Evolutionary conservation across 352 stramenopile species (phyloP), one percentile per base, ranked within the genome.

Genomic region (Pythium biforme): DNA sequence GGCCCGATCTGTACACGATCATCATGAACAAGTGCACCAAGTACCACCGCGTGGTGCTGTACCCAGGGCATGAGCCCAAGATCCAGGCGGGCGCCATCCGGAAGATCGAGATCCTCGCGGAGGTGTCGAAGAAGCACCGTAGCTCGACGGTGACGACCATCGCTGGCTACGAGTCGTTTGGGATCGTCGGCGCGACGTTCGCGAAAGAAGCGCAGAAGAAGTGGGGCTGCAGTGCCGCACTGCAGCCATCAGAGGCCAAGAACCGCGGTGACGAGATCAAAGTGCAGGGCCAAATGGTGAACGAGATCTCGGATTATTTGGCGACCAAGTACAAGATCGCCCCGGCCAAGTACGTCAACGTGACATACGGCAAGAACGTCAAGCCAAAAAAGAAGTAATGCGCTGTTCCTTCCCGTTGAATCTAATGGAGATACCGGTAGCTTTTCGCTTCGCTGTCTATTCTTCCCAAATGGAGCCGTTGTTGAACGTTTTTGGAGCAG

Each of bases 161-260:
- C 20, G 76, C 83, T 9, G 89, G 77, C 62, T 91, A 92, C 61
- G 70, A 92, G 70, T 73, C 86, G 59, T 95, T 95, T 58, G 86
- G 86, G 7, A 88, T 95, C 26, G 81, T 92, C 54, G 78, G 77
- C 19, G 59, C 70, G 5, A 58, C 67, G 8, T 92, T 94, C 64
- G 79, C 73, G n/a, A 90, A 89, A 56, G 86, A 95, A 15, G 81
- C 66, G 3, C 83, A 92, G 50, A 92, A 92, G 61, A 92, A 88
- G 46, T 95, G 84, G 84, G 86, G 84, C 17, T 94, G 79, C 59
- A 89, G 79, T 52, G 86, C 83, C 23, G 68, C 79, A 23, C 59
- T 78, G 37, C 76, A 84, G 43, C 4, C 66, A 15, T 79, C 73
- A 0, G 66, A 80, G 20, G 81, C 90, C 52, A 92, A 92, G 66